Percentiles rank a stretch among this genome's conserved stretches.
These are phyloP conservation scores for Hippophae rhamnoides DNA, from an alignment of 306 rosid genomes.

Conservation along the genomic window DNA sequence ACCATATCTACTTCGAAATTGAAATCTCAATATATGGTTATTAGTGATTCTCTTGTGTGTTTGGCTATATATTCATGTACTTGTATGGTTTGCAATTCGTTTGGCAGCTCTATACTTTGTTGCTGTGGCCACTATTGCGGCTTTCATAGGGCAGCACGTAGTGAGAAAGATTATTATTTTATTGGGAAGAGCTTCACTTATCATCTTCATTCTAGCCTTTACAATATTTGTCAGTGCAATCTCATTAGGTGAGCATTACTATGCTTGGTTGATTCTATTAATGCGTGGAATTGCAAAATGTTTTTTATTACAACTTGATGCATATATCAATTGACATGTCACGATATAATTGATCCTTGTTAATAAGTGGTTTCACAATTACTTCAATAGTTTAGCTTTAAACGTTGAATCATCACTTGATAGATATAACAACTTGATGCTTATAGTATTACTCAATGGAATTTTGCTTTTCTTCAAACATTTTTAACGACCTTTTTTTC, in stretches of 20 bases:
- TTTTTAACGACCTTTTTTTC: too few species aligned
- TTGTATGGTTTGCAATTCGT: too few species aligned
- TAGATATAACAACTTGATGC: too few species aligned
- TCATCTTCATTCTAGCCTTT: constrained; percentile 53
- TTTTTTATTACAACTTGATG: not conserved
- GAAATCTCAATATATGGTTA: not conserved
- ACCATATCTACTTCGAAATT: not conserved
- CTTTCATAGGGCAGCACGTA: constrained; percentile 45
- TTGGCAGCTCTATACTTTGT: constrained; percentile 44
- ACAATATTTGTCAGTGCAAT: constrained; percentile 55
- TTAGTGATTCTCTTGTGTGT: too few species aligned
- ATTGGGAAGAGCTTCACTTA: constrained; percentile 58
- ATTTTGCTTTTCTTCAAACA: too few species aligned
- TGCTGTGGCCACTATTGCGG: constrained; percentile 48
- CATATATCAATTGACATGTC: not conserved
- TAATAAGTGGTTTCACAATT: too few species aligned
- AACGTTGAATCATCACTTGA: too few species aligned
- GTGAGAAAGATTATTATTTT: constrained; percentile 36
- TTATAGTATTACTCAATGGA: too few species aligned
- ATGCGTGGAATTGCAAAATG: not conserved
- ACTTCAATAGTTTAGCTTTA: too few species aligned
- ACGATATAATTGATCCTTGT: not conserved
- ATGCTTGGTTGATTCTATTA: not conserved
- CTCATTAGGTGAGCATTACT: constrained; percentile 26
- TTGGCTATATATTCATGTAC: not conserved